phyloP scores from a whole-genome alignment of 192 early-diverging fungal species.

The Entomortierella lignicola region DNA sequence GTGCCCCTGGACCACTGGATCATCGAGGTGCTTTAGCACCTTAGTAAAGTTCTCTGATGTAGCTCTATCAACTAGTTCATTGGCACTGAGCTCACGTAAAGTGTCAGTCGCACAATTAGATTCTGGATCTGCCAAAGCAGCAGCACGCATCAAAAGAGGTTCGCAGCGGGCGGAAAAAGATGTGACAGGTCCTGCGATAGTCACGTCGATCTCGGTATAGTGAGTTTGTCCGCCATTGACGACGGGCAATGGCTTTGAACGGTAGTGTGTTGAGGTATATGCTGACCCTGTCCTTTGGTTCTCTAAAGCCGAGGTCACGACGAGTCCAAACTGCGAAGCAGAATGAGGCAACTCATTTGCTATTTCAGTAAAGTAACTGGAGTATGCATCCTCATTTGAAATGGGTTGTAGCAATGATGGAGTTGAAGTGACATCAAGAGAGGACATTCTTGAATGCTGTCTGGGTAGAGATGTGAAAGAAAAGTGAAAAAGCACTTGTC shows the following conservation, averaged over 20 bases:
- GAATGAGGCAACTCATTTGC: constrained; percentile 6
- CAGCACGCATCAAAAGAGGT: constrained; percentile 9
- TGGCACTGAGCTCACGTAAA: not conserved
- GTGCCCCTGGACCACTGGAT: constrained; percentile 13
- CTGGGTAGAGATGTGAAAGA: not conserved
- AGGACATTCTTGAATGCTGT: not conserved
- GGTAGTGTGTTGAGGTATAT: constrained; percentile 28
- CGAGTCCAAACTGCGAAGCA: constrained; percentile 22
- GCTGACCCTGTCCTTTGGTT: not conserved
- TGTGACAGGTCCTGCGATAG: constrained; percentile 9
- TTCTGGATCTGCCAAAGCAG: not conserved
- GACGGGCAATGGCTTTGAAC: not conserved
- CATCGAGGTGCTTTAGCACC: not conserved
- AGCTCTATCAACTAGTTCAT: not conserved
- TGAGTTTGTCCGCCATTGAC: not conserved
- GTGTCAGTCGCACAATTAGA: not conserved
- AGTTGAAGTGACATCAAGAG: not conserved
- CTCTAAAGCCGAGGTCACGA: constrained; percentile 21
- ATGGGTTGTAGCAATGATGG: constrained; percentile 8
- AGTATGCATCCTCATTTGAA: constrained; percentile 13
- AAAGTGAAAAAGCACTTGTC: not conserved
- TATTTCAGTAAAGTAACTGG: constrained; percentile 17
- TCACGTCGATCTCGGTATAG: constrained; percentile 14
- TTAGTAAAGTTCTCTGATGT: constrained; percentile 9
- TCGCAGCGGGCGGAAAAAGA: constrained; percentile 13